These are phyloP conservation scores for Murraya paniculata DNA, from an alignment of 345 rosid species.

Conservation along the genomic window DNA sequence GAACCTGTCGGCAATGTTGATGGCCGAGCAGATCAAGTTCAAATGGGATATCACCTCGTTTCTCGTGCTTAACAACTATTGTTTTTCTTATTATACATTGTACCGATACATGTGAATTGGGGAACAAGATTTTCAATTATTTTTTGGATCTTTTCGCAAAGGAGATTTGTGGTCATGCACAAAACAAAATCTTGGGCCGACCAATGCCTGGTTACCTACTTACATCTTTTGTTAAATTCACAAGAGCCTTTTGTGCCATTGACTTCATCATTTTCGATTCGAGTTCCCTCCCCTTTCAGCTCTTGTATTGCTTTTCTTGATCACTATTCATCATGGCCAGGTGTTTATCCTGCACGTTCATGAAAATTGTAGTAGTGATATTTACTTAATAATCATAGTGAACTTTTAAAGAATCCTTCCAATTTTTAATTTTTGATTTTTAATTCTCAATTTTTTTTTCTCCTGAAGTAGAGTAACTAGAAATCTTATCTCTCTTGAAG, in stretches of 20 bases:
- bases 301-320: neutral
- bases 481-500: too few species aligned
- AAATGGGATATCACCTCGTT: neutral
- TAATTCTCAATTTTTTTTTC: too few species aligned
- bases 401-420: too few species aligned
- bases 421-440: too few species aligned
- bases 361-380: neutral
- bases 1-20: neutral
- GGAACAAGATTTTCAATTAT: neutral
- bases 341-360: neutral
- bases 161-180: neutral
- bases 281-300: neutral
- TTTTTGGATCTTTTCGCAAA: neutral
- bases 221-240: neutral
- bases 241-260: neutral
- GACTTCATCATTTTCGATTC: neutral
- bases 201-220: neutral
- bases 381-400: too few species aligned
- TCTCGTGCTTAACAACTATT: neutral
- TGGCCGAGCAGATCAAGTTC: neutral
- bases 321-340: neutral
- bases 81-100: too few species aligned
- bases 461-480: too few species aligned
- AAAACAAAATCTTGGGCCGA: neutral
- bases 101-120: neutral